These are phyloP conservation scores for Prunus yedoensis DNA, from an alignment of 331 rosid genomes.

Conservation along the genomic window DNA sequence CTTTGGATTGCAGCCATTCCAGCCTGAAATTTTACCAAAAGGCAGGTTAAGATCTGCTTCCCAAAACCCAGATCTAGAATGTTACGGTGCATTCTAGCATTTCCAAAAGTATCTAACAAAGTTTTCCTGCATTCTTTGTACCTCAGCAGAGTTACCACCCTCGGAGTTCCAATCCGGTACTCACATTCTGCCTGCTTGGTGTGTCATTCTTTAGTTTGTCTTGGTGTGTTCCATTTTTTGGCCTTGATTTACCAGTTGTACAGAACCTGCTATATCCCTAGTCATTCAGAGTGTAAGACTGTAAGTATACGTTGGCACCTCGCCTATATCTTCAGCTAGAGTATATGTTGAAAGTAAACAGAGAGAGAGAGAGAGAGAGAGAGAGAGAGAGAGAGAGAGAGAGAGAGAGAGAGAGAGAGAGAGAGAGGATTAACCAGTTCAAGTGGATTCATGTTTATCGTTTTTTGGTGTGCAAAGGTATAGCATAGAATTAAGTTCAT, in stretches of 20 bases:
- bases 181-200: conserved; percentile 50
- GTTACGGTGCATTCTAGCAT: conserved; percentile 67
- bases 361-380: conserved; percentile 3
- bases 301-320: conserved; percentile 77
- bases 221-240: conserved; percentile 68
- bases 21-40: conserved; percentile 70
- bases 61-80: conserved; percentile 52
- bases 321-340: conserved; percentile 61
- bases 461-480: conserved; percentile 71
- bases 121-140: conserved; percentile 40
- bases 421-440: conserved; percentile 55
- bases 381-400: too few species aligned
- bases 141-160: conserved; percentile 25
- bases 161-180: conserved; percentile 21
- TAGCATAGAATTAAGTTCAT: conserved; percentile 53
- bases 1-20: conserved; percentile 62
- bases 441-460: conserved; percentile 43
- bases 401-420: not conserved
- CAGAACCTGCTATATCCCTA: conserved; percentile 55
- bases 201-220: conserved; percentile 77
- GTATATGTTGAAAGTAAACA: conserved; percentile 40
- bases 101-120: conserved; percentile 52
- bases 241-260: conserved; percentile 66
- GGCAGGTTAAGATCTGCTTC: conserved; percentile 59
- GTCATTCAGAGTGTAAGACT: conserved; percentile 73